Percentiles rank a stretch among this genome's conserved stretches.
These are phyloP conservation scores for Diplocarpon rosae DNA, from an alignment of 2,329 filamentous ascomycete species.

Conservation along the genomic window DNA sequence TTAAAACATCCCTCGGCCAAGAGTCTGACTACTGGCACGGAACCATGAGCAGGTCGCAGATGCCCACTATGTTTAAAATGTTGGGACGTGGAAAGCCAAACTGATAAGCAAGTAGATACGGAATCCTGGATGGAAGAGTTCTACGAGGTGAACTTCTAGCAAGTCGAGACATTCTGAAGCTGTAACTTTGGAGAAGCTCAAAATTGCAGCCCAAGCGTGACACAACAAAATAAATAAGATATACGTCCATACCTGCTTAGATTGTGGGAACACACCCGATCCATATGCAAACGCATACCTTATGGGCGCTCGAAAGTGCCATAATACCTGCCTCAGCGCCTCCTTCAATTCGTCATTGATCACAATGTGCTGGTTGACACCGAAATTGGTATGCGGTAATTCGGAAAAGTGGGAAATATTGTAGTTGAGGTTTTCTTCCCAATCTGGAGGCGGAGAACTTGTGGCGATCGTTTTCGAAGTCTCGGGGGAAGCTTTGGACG, in stretches of 20 bases:
- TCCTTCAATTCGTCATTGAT: slow-evolving; percentile 96
- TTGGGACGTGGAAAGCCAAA: no score
- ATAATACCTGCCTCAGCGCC: slow-evolving; percentile 72
- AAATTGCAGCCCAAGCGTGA: no score
- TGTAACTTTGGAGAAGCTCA: no score
- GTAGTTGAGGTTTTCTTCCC: slow-evolving; percentile 66
- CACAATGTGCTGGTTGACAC: slow-evolving; percentile 90
- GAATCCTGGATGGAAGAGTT: no score
- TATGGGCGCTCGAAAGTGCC: slow-evolving; percentile 86
- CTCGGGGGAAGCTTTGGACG: slow-evolving; percentile 5
- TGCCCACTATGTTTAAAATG: no score
- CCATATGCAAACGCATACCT: slow-evolving; percentile 96
- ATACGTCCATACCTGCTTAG: slow-evolving; percentile 24
- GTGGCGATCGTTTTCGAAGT: slow-evolving; percentile 8
- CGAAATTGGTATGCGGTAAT: slow-evolving; percentile 70
- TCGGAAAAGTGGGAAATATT: slow-evolving; percentile 65
- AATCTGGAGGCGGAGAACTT: slow-evolving; percentile 30
- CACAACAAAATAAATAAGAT: no score
- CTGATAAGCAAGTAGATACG: no score
- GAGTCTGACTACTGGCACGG: no score
- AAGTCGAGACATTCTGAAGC: no score
- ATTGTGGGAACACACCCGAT: slow-evolving; percentile 88
- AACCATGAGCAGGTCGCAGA: no score
- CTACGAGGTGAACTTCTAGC: no score
- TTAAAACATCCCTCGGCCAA: not conserved